A percentile compares a stretch with the other conserved stretches of the same genome.
Evolutionary conservation across 768 basidiomycete genomes (phyloP).

Genomic region (Xanthoconium stramineum): DNA sequence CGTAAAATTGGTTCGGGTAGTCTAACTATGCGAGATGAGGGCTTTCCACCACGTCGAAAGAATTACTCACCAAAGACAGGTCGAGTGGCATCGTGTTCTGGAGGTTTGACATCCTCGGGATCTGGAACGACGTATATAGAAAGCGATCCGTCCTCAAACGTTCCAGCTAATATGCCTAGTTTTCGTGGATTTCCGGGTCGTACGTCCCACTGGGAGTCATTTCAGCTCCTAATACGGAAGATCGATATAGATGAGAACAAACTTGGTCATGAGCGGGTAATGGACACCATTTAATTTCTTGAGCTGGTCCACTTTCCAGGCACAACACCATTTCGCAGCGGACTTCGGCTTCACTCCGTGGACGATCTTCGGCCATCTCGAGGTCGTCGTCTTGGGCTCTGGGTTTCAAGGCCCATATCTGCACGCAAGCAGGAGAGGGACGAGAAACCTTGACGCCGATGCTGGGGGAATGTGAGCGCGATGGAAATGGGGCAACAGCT

Average conservation of each 20-base stretch:
- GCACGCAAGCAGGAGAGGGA: conserved; percentile 67
- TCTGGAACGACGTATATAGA: conserved; percentile 78
- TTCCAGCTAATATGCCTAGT: conserved; percentile 79
- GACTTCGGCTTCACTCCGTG: conserved; percentile 35
- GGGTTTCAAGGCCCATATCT: conserved; percentile 72
- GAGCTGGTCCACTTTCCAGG: conserved; percentile 73
- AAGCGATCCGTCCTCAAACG: conserved; percentile 85
- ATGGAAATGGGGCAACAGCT: conserved; percentile 75
- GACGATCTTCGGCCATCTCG: conserved; percentile 25
- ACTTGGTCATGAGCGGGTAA: conserved; percentile 71
- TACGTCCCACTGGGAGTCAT: conserved; percentile 13
- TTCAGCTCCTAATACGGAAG: background rate
- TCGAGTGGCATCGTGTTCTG: conserved; percentile 23
- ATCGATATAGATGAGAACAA: conserved; percentile 14
- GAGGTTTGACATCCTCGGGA: conserved; percentile 49
- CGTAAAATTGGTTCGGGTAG: conserved; percentile 63
- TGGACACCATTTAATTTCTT: conserved; percentile 91
- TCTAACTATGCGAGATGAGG: conserved; percentile 41
- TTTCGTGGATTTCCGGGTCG: conserved; percentile 42
- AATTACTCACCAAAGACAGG: conserved; percentile 51
- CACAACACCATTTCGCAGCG: conserved; percentile 85
- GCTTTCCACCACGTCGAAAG: background rate
- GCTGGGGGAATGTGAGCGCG: conserved; percentile 57
- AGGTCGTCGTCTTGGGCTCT: conserved; percentile 5
- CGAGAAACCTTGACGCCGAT: conserved; percentile 58